Conservation (phyloP, 805 yeast genomes). For the Saccharomyces jurei region DNA sequence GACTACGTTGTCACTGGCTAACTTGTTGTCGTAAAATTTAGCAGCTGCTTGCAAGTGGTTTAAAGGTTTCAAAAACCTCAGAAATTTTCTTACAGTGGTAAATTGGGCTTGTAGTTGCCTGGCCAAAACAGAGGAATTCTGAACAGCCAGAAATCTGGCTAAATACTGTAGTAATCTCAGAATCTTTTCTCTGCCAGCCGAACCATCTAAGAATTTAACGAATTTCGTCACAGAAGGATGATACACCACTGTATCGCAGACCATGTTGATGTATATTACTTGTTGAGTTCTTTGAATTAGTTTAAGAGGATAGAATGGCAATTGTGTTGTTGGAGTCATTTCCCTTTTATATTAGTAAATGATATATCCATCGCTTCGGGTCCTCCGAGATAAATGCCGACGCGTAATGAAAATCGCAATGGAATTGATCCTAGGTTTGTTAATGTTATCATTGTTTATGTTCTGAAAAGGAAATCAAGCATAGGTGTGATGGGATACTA, state of each 20-base stretch:
- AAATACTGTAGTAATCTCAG: conserved; percentile 75
- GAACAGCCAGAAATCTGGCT: conserved; percentile 61
- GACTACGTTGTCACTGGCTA: conserved; percentile 39
- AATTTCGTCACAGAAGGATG: conserved; percentile 65
- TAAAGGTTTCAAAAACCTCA: conserved; percentile 78
- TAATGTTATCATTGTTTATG: neutral
- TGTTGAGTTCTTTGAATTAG: neutral
- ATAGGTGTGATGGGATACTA: conserved; percentile 41
- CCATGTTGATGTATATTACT: conserved; percentile 35
- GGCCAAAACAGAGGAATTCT: conserved; percentile 44
- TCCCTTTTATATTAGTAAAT: conserved; percentile 1
- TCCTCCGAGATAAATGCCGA: neutral
- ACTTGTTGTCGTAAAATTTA: conserved; percentile 59
- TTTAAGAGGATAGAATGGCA: neutral
- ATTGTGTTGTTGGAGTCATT: neutral
- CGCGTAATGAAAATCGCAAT: neutral
- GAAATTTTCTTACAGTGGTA: conserved; percentile 56
- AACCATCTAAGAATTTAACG: conserved; percentile 54
- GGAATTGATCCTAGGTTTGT: neutral
- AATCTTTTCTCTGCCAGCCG: conserved; percentile 74
- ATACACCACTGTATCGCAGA: conserved; percentile 56
- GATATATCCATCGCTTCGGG: neutral
- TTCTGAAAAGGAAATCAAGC: neutral
- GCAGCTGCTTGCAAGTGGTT: conserved; percentile 63
- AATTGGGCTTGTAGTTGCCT: conserved; percentile 49